Conservation (phyloP, 441 rosid species). For the Brassica balearica region DNA sequence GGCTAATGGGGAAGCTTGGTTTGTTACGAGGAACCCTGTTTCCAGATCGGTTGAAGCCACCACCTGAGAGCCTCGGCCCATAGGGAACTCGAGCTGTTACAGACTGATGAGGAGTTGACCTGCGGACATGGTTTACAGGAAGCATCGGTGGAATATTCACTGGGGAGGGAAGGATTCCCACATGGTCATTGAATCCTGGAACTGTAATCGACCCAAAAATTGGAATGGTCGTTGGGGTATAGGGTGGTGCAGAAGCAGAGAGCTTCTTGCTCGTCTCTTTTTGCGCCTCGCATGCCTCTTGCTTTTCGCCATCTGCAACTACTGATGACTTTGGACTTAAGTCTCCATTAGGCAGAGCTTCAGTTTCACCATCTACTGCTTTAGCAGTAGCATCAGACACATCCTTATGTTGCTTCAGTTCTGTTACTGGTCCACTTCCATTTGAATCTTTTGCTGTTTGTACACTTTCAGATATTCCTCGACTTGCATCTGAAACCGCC, state of each 20-base stretch:
- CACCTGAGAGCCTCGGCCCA: slow-evolving; percentile 90
- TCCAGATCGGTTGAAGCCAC: slow-evolving; percentile 76
- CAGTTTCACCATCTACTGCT: slow-evolving; percentile 47
- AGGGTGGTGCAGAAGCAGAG: slow-evolving; percentile 84
- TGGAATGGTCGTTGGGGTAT: slow-evolving; percentile 70
- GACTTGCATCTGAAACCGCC: slow-evolving; percentile 39
- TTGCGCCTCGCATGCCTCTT: slow-evolving; percentile 56
- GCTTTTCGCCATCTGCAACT: slow-evolving; percentile 60
- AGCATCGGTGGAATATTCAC: slow-evolving; percentile 75
- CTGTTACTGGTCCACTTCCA: slow-evolving; percentile 45
- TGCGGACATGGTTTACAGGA: slow-evolving; percentile 69
- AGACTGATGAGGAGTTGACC: slow-evolving; percentile 79
- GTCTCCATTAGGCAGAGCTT: slow-evolving; percentile 49
- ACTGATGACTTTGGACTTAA: slow-evolving; percentile 44
- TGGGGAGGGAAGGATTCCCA: slow-evolving; percentile 79
- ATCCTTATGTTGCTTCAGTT: slow-evolving; percentile 46
- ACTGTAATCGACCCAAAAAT: slow-evolving; percentile 67
- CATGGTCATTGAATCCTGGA: slow-evolving; percentile 72
- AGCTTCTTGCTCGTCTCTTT: slow-evolving; percentile 76
- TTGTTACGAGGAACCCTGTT: slow-evolving; percentile 65
- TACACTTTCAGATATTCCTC: slow-evolving; percentile 43
- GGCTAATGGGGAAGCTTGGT: slow-evolving; percentile 51
- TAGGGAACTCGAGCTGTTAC: slow-evolving; percentile 83
- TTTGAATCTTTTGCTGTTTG: slow-evolving; percentile 43
- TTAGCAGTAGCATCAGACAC: slow-evolving; percentile 47